Conservation (phyloP, 352 stramenopile genomes). For the Globisporangium ultimum region DNA sequence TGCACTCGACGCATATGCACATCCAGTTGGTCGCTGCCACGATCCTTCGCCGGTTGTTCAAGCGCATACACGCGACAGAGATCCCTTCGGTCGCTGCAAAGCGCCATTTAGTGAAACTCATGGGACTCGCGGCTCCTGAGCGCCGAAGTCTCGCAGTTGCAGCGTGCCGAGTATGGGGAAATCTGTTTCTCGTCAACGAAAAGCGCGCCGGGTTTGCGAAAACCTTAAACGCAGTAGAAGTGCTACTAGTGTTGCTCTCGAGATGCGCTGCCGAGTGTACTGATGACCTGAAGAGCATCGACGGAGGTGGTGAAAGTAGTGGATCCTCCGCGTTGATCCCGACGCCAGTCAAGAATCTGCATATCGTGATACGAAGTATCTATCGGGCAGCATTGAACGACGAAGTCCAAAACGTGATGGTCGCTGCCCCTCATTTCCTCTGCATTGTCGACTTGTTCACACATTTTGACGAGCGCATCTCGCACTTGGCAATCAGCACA, state of each 20-base stretch:
- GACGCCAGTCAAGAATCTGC: constrained; percentile 24
- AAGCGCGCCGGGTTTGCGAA: constrained; percentile 46
- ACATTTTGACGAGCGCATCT: constrained; percentile 32
- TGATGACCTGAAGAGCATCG: not conserved
- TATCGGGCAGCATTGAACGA: constrained; percentile 23
- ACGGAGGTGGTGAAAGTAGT: not conserved
- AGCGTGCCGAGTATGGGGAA: constrained; percentile 57
- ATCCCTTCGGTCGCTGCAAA: constrained; percentile 38
- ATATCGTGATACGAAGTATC: constrained; percentile 24
- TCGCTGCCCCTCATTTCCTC: constrained; percentile 40
- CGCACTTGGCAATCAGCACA: constrained; percentile 31
- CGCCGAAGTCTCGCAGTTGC: constrained; percentile 18
- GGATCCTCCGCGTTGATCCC: not conserved
- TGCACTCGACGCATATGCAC: constrained; percentile 29
- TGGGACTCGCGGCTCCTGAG: constrained; percentile 10
- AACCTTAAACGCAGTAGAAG: constrained; percentile 29
- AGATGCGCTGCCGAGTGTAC: constrained; percentile 7
- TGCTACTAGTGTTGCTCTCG: constrained; percentile 37
- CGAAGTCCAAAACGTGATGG: constrained; percentile 29
- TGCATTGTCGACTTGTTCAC: constrained; percentile 40
- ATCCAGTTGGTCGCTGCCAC: constrained; percentile 31
- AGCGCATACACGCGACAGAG: constrained; percentile 35
- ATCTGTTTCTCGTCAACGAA: constrained; percentile 56
- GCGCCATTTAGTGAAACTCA: constrained; percentile 41
- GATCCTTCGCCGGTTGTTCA: constrained; percentile 57